Conservation (phyloP, 129 eudicot genomes). For the Rutidosis leptorrhynchoides region DNA sequence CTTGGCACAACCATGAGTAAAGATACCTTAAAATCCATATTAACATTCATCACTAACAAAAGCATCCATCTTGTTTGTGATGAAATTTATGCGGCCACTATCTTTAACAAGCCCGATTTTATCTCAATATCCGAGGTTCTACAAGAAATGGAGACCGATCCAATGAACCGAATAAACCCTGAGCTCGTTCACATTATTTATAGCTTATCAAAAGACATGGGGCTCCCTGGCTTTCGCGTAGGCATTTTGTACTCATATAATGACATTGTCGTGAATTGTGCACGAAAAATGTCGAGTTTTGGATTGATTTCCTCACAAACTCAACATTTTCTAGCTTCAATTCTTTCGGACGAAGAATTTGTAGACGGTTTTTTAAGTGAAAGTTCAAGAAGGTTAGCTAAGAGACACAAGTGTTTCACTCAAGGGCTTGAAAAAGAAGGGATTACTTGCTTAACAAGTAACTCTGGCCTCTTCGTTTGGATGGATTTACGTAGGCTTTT, state of each 20-base stretch:
- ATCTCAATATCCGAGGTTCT: slow-evolving; percentile 53
- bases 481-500: slow-evolving; percentile 64
- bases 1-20: slow-evolving; percentile 60
- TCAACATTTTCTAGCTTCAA: slow-evolving; percentile 56
- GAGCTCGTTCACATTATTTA: slow-evolving; percentile 58
- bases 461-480: slow-evolving; percentile 77
- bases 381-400: slow-evolving; percentile 44
- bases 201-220: slow-evolving; percentile 76
- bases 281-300: slow-evolving; percentile 83
- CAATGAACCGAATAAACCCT: slow-evolving; percentile 18
- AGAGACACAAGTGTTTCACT: slow-evolving; percentile 46
- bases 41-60: slow-evolving; percentile 50
- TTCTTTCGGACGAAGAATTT: slow-evolving; percentile 69
- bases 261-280: slow-evolving; percentile 59
- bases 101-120: slow-evolving; percentile 45
- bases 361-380: slow-evolving; percentile 37
- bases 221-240: slow-evolving; percentile 73
- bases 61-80: slow-evolving; percentile 73
- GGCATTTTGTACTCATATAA: slow-evolving; percentile 79
- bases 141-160: slow-evolving; percentile 45
- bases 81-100: slow-evolving; percentile 68
- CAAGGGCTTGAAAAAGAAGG: slow-evolving; percentile 49
- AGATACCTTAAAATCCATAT: slow-evolving; percentile 41
- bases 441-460: slow-evolving; percentile 61
- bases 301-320: slow-evolving; percentile 85